These are phyloP conservation scores for Hypoxylon sp. DNA, from an alignment of 2,329 filamentous ascomycete genomes.

Conservation along the genomic window DNA sequence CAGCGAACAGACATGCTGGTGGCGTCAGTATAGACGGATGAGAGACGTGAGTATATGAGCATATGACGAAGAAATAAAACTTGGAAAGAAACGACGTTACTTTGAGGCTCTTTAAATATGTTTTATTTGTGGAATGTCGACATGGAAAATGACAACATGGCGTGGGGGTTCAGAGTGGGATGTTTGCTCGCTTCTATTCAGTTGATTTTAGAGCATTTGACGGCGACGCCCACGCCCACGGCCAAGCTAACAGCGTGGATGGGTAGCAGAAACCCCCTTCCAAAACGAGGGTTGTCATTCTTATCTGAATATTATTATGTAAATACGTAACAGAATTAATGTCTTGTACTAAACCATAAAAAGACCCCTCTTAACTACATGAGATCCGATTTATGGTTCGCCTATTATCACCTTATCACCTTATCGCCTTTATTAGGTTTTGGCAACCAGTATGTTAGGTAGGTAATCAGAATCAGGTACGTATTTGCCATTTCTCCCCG, in stretches of 20 bases:
- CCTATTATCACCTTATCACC: background rate
- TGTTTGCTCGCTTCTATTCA: slow-evolving; percentile 38
- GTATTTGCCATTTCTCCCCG: too few species aligned
- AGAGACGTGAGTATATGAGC: slow-evolving; percentile 25
- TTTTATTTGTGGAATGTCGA: slow-evolving; percentile 54
- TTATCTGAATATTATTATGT: slow-evolving; percentile 1
- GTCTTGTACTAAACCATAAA: background rate
- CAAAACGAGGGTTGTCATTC: slow-evolving; percentile 7
- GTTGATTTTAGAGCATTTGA: slow-evolving; percentile 32
- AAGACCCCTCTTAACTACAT: background rate
- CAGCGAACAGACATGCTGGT: slow-evolving; percentile 6
- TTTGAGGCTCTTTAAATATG: slow-evolving; percentile 54
- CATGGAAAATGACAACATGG: slow-evolving; percentile 54
- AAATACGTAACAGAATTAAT: background rate
- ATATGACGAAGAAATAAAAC: slow-evolving; percentile 42
- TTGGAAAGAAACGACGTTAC: slow-evolving; percentile 51
- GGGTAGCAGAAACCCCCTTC: too few species aligned
- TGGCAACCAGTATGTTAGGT: too few species aligned
- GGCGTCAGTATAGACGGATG: slow-evolving; percentile 36
- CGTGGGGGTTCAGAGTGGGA: slow-evolving; percentile 54
- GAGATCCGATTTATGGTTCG: too few species aligned
- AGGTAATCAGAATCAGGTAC: too few species aligned
- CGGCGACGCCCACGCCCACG: slow-evolving; percentile 25
- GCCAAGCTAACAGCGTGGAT: too few species aligned
- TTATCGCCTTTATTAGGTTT: background rate